These are phyloP conservation scores for Eimeria brunetti DNA, from an alignment of 169 alveolate genomes.

Conservation along the genomic window DNA sequence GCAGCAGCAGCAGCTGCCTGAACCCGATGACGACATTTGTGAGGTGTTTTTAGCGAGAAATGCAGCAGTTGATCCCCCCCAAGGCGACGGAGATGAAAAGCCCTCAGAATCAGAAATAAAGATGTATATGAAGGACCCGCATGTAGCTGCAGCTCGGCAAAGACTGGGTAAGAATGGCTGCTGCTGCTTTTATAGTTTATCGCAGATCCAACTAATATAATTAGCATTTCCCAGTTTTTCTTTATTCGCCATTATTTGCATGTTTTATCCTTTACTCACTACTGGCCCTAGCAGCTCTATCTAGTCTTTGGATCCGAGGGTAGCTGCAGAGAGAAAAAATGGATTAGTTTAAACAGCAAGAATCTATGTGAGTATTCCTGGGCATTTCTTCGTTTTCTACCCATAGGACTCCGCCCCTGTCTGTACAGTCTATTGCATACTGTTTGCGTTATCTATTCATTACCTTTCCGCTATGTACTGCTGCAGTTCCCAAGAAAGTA, in stretches of 20 bases:
- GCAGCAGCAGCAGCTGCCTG: neutral
- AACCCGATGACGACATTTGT: neutral
- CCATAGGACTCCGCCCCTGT: neutral
- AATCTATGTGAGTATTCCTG: neutral
- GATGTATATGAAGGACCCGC: neutral
- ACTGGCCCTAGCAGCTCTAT: neutral
- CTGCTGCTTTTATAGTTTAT: neutral
- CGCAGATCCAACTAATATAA: neutral
- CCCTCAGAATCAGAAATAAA: constrained; percentile 1
- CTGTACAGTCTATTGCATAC: neutral
- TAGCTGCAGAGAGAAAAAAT: neutral
- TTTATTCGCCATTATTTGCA: neutral
- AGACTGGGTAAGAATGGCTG: constrained; percentile 1
- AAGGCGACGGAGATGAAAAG: neutral
- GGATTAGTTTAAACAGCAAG: neutral
- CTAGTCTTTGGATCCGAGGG: neutral
- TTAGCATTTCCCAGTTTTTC: neutral
- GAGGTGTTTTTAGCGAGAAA: neutral
- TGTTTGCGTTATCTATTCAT: neutral
- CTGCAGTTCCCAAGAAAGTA: neutral
- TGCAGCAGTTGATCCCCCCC: neutral
- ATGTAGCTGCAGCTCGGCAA: neutral
- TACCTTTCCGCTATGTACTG: neutral
- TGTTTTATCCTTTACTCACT: too few species aligned
- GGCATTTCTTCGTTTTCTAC: neutral